Evolutionary conservation across 2,329 filamentous ascomycete species (phyloP).

Genomic region (Fusarium sambucinum): DNA sequence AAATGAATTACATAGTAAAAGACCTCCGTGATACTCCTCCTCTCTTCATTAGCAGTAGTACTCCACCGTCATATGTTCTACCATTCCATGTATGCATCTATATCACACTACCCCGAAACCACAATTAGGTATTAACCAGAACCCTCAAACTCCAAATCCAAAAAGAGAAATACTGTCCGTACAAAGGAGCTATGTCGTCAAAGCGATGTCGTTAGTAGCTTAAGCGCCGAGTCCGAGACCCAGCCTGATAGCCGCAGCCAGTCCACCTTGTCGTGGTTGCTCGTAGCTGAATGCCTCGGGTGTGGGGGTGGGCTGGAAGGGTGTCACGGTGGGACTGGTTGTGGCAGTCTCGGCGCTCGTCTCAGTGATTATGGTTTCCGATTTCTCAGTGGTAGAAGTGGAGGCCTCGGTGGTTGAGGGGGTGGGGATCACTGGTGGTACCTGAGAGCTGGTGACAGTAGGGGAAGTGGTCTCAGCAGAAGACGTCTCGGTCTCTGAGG

Average conservation of each 20-base stretch:
- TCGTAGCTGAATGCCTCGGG: slow-evolving; percentile 13
- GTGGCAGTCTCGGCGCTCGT: not conserved
- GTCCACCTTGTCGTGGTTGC: not conserved
- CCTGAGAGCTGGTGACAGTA: not conserved
- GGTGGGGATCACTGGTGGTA: not conserved
- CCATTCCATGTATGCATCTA: slow-evolving; percentile 15
- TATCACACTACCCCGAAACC: slow-evolving; percentile 13
- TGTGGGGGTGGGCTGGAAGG: not conserved
- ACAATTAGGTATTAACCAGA: slow-evolving; percentile 36
- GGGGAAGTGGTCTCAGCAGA: slow-evolving; percentile 13
- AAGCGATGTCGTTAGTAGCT: slow-evolving; percentile 2
- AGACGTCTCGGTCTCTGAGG: slow-evolving; percentile 8
- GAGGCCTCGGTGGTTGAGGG: not conserved
- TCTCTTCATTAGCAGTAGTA: not conserved
- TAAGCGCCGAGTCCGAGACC: slow-evolving; percentile 16
- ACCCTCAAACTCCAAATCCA: slow-evolving; percentile 31
- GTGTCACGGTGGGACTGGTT: not conserved
- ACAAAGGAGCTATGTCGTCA: slow-evolving; percentile 32
- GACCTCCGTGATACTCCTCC: slow-evolving; percentile 4
- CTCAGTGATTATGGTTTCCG: slow-evolving; percentile 1
- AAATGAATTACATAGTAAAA: slow-evolving; percentile 32
- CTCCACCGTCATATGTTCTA: slow-evolving; percentile 11
- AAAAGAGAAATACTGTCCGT: slow-evolving; percentile 31
- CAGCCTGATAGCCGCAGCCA: slow-evolving; percentile 5
- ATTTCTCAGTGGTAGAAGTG: not conserved